phyloP scores from a whole-genome alignment of 345 rosid species.

The Eucalyptus coolabah region DNA sequence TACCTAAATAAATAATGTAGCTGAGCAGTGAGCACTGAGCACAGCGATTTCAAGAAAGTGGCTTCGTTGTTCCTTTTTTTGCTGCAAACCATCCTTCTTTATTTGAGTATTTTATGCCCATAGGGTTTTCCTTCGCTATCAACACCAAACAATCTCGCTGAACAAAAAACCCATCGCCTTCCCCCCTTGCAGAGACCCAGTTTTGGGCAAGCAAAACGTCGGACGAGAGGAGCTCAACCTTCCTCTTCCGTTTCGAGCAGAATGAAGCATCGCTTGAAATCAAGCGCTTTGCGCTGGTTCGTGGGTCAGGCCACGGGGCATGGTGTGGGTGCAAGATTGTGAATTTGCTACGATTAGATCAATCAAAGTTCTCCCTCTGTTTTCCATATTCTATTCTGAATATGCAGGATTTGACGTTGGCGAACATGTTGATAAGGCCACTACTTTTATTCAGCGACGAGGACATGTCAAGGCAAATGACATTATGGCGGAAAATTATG shows the following conservation, averaged over 20 bases:
- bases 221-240: background rate
- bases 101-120: background rate
- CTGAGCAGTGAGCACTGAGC: background rate
- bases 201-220: background rate
- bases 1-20: too few species aligned
- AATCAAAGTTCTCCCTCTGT: background rate
- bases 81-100: background rate
- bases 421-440: background rate
- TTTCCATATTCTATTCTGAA: too few species aligned
- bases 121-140: background rate
- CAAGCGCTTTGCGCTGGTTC: conserved; percentile 12
- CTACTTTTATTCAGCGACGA: background rate
- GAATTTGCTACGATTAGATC: background rate
- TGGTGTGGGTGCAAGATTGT: conserved; percentile 20
- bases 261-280: background rate
- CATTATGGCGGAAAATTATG: too few species aligned
- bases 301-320: conserved; percentile 21
- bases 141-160: background rate
- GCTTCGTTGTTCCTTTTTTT: background rate
- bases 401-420: too few species aligned
- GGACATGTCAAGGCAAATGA: too few species aligned
- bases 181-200: background rate
- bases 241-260: background rate
- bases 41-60: background rate
- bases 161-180: background rate